Base-by-base conservation (phyloP, 768 basidiomycete genomes). In the Suillus discolor region DNA sequence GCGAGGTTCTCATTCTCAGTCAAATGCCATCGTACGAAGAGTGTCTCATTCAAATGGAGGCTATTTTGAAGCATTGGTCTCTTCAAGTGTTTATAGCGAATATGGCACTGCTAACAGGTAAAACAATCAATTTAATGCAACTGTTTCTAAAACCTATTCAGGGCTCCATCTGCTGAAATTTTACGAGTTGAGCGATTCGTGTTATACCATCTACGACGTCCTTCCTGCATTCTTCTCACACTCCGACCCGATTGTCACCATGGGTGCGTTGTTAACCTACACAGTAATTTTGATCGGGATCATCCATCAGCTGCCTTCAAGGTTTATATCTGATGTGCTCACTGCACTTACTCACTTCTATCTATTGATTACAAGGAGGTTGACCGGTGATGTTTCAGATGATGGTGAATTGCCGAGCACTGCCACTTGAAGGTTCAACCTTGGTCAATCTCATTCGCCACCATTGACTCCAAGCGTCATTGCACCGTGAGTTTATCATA, bases 11-110 rank as follows among this genome's bases (percentile, higher is more conserved):
- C 57, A 99, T 99, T 72, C 85, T 94, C 39, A 93, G 93, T 55
- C 94, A 96, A 76, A 92, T 99, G 87, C 97, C 97, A 6, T 97
- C 96, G 18, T 97, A 94, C 74, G 95, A 98, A 73, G 97, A 99
- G 77, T 91, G 97, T 65, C 82, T 89, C 49, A 81, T 87, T 34
- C 97, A 99, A 77, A 97, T 99, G 93, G 96, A 97, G 81, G 83
- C 89, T 34, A 91, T 99, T 62, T 85, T 99, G 57, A 92, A 78
- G 85, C 90, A 34, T 92, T 97, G 0, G 92, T 97, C 62, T 88
- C 89, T 20, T 90, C 89, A 64, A 92, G 89, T 69, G 90, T 89
- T 72, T 99, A 99, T 72, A 97, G 97, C 67, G 96, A 97, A 78
- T 85, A 86, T 53, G 90, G 86, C 4, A 73, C 81, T 44, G 82